Evolutionary conservation across 2,329 filamentous ascomycete species (phyloP).

Genomic region (Trichocomaceae sp.): DNA sequence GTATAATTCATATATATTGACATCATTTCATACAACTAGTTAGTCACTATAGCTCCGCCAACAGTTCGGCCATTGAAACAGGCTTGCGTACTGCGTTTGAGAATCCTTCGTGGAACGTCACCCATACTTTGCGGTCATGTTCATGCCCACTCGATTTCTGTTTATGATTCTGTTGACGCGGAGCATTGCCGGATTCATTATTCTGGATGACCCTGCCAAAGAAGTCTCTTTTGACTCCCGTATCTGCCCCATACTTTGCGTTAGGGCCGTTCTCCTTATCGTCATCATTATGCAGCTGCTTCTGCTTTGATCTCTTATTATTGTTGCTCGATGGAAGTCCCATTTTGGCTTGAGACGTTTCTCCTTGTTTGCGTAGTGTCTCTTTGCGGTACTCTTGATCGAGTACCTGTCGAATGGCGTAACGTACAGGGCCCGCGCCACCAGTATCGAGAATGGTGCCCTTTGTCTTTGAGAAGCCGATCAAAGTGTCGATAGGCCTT

Average conservation of each 20-base stretch:
- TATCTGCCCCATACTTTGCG: conserved; percentile 21
- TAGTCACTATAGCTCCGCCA: conserved; percentile 39
- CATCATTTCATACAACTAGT: neutral
- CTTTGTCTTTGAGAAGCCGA: conserved; percentile 51
- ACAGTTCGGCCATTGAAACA: conserved; percentile 70
- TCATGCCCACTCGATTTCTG: conserved; percentile 29
- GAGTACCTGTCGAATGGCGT: conserved; percentile 84
- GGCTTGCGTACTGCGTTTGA: conserved; percentile 90
- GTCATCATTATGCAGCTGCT: conserved; percentile 19
- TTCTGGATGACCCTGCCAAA: conserved; percentile 65
- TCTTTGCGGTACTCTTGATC: conserved; percentile 83
- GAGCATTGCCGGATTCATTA: conserved; percentile 36
- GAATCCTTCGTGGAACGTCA: conserved; percentile 82
- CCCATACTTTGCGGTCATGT: conserved; percentile 63
- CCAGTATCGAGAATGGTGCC: conserved; percentile 42
- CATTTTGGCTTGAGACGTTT: conserved; percentile 53
- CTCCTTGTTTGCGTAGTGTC: conserved; percentile 58
- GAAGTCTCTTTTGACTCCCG: conserved; percentile 66
- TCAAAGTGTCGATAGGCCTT: conserved; percentile 67
- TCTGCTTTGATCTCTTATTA: conserved; percentile 18
- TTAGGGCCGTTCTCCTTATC: conserved; percentile 10
- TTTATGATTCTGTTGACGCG: conserved; percentile 25
- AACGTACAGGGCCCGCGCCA: conserved; percentile 69
- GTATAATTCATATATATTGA: neutral
- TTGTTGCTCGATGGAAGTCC: conserved; percentile 17